Evolutionary conservation across 371 early-diverging fungal species (phyloP), one percentile per base, ranked within the genome.

Genomic region (Sporodiniella umbellata): DNA sequence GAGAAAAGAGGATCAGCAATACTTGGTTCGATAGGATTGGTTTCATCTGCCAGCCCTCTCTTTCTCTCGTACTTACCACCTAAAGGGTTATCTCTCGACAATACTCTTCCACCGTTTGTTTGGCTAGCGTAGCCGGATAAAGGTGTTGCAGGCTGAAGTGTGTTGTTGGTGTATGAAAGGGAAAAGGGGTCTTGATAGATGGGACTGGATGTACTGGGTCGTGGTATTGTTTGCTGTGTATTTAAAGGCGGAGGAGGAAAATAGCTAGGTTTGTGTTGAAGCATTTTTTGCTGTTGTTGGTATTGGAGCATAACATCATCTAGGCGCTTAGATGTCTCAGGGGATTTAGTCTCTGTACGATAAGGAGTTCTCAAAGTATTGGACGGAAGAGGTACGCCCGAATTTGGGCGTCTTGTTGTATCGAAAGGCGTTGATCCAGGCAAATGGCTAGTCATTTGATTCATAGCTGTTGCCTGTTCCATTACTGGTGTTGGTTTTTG

Each of bases 301-400:
- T 75, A 75, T 45, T 75, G 76, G 17, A 72, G 56, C 76, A 75
- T 75, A 24, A 75, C 70, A 62, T 75, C 76, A 53, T 75, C 76
- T 30, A 75, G 51, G 21, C 68, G 65, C 37, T 68, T 69, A 6
- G 76, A 75, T n/a, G 72, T 66, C 39, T 75, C 76, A 25, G 76
- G 70, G 21, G 70, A 67, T 49, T 70, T 69, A 22, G 58, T 60
- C 19, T 75, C 76, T 45, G 72, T 56, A 31, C 70, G 70, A 48
- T 72, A 59, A 40, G 53, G 44, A 12, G 54, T 37, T 35, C 59
- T 53, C 12, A 62, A 45, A 35, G 56, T 58, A 14, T 64, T 48
- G 4, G 68, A 63, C 12, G 70, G 70, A 21, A 70, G 52, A 14
- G 65, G 65, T 17, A 70, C 60, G 1, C 42, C 59, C 58, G 72